Percentiles rank a stretch among this genome's conserved stretches.
Conservation (phyloP, 2,329 filamentous ascomycete species). For the Hypocrella siamensis region DNA sequence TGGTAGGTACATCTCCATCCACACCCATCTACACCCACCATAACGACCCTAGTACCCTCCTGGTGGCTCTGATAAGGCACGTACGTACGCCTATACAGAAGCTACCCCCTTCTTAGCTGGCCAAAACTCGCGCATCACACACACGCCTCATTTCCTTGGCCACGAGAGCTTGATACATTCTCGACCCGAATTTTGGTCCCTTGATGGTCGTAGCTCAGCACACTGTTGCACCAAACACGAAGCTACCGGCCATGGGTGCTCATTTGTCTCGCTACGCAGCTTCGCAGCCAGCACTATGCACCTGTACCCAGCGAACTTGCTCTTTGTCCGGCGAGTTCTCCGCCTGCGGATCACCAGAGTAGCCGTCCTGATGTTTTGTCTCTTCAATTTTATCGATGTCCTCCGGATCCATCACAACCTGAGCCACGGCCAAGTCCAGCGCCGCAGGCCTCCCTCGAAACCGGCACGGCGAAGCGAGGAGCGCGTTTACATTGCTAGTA, state of each 20-base stretch:
- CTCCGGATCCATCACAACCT: conserved; percentile 21
- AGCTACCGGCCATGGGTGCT: no score
- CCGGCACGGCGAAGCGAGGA: conserved; percentile 11
- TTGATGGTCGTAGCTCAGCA: no score
- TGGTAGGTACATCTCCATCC: no score
- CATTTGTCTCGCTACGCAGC: no score
- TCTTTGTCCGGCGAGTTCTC: conserved; percentile 20
- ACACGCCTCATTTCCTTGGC: no score
- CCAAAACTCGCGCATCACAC: background rate
- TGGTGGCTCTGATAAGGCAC: no score
- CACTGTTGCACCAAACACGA: no score
- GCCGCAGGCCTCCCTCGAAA: conserved; percentile 3
- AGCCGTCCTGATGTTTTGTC: conserved; percentile 16
- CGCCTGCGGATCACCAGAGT: conserved; percentile 19
- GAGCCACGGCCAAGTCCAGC: conserved; percentile 11
- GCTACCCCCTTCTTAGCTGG: background rate
- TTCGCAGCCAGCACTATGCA: conserved; percentile 11
- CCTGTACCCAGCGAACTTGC: conserved; percentile 13
- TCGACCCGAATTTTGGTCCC: no score
- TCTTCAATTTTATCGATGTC: conserved; percentile 23
- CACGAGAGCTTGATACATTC: no score
- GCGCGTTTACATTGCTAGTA: conserved; percentile 50
- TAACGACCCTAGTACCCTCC: no score
- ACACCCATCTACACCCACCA: no score
- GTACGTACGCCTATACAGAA: no score